phyloP scores from a whole-genome alignment of 352 stramenopile species.

The Phytophthora sansomeana region DNA sequence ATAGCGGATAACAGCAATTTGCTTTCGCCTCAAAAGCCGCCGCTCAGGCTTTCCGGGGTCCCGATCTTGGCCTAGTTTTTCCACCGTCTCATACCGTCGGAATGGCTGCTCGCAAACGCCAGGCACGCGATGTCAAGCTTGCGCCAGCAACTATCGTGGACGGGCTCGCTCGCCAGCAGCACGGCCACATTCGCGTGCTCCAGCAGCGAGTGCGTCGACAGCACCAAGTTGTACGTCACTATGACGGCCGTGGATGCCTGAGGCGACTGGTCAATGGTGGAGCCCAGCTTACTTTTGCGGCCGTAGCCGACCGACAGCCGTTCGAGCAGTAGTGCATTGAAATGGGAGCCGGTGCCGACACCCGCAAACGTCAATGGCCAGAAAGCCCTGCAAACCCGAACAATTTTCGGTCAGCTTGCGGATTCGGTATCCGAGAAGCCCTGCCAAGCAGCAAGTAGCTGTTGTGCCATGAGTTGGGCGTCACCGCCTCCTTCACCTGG shows the following conservation, averaged over 20 bases:
- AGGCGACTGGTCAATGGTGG: constrained; percentile 7
- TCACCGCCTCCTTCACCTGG: constrained; percentile 83
- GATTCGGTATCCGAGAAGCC: constrained; percentile 90
- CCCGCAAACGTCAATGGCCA: constrained; percentile 38
- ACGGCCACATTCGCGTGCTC: constrained; percentile 8
- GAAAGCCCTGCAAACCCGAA: constrained; percentile 97
- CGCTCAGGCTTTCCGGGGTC: too few relatives aligned
- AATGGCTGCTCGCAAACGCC: constrained; percentile 99
- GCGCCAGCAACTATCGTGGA: not conserved
- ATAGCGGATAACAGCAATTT: too few relatives aligned
- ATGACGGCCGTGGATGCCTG: constrained; percentile 1
- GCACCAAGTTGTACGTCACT: constrained; percentile 6
- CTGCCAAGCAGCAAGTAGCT: constrained; percentile 72
- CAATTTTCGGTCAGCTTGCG: constrained; percentile 97
- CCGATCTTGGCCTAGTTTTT: too few relatives aligned
- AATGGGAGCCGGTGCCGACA: not conserved
- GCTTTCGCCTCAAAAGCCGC: too few relatives aligned
- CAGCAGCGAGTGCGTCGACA: constrained; percentile 8
- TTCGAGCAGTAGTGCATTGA: constrained; percentile 2
- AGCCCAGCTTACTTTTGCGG: constrained; percentile 12
- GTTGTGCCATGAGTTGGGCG: constrained; percentile 72
- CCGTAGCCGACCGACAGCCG: not conserved
- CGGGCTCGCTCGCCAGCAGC: not conserved
- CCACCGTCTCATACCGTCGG: too few relatives aligned
- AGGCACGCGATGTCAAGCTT: constrained; percentile 85